Evolutionary conservation across 2,329 filamentous ascomycete species (phyloP), one percentile per base, ranked within the genome.

Genomic region (Rhynchosporium graminicola): DNA sequence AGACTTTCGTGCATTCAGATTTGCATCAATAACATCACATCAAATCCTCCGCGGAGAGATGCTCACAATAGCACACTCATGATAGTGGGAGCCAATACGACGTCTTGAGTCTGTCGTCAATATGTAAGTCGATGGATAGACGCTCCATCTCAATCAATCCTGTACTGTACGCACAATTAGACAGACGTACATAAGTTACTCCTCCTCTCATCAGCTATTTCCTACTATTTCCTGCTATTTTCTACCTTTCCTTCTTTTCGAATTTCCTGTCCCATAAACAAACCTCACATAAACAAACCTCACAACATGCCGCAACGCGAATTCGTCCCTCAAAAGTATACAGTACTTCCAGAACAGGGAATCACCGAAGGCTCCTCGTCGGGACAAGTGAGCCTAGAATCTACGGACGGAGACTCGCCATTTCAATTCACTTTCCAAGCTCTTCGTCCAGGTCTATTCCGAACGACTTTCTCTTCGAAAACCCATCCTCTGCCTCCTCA

Each of bases 401-500:
- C 70, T 13, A 65, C 60, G 33, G 66, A 65, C 40, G 46, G 31
- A 46, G 67, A 66, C 33, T 57, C 62, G 5, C 79, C 78, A 0
- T 83, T 85, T 63, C 74, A 80, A 15, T 91, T 90, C 71, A 79
- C 79, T 0, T 89, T 91, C 65, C 84, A 90, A 71, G 79, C 83
- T 0, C 69, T 91, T 36, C 80, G 82, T 15, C 77, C 81, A 26
- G 87, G 87, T 57, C 76, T 90, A 15, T 91, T 90, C 75, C 79
- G 87, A 47, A 88, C 87, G 1, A 87, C 85, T 0, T 90, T 90
- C 71, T 81, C 82, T 1, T 87, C 87, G 0, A 70, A 78, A 13
- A 78, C 80, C 2, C 87, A 90, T 69, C 84, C 84, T 6, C 72
- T 89, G 1, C 86, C 88, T 33, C 87, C 87, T 1, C 84, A 85